Percentiles rank a stretch among this genome's conserved stretches.
Evolutionary conservation across 129 eudicot genomes (phyloP).

Genomic region (Artemisia tridentata): DNA sequence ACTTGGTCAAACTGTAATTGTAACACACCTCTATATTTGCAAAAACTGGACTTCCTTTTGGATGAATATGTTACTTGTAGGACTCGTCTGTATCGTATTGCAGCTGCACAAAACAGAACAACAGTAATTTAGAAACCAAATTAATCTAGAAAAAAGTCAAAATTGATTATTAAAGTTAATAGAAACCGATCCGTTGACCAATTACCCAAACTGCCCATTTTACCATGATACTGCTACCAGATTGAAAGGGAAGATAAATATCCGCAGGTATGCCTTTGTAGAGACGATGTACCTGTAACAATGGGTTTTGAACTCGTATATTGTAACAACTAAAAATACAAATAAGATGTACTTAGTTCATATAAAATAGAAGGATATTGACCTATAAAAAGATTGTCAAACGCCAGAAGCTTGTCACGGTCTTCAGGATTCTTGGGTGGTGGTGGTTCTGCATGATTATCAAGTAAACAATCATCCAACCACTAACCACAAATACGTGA

Average conservation of each 20-base stretch:
- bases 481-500: no score
- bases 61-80: constrained; percentile 53
- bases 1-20: constrained; percentile 8
- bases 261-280: no score
- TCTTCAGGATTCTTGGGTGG: constrained; percentile 45
- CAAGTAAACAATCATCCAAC: no score
- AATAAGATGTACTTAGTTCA: background rate
- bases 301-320: background rate
- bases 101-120: constrained; percentile 50
- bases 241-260: no score
- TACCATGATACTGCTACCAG: no score
- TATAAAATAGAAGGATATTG: constrained; percentile 10
- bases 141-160: no score
- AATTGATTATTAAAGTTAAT: no score
- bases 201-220: no score
- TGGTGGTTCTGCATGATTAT: no score
- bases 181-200: no score
- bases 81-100: constrained; percentile 83
- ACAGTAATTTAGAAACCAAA: no score
- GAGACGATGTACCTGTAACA: no score
- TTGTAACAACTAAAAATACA: background rate
- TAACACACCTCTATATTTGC: constrained; percentile 68
- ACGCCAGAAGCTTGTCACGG: constrained; percentile 76
- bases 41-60: constrained; percentile 48
- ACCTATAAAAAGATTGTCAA: constrained; percentile 74